Evolutionary conservation across 2,329 filamentous ascomycete genomes (phyloP).

Genomic region (Didymella keratinophila): DNA sequence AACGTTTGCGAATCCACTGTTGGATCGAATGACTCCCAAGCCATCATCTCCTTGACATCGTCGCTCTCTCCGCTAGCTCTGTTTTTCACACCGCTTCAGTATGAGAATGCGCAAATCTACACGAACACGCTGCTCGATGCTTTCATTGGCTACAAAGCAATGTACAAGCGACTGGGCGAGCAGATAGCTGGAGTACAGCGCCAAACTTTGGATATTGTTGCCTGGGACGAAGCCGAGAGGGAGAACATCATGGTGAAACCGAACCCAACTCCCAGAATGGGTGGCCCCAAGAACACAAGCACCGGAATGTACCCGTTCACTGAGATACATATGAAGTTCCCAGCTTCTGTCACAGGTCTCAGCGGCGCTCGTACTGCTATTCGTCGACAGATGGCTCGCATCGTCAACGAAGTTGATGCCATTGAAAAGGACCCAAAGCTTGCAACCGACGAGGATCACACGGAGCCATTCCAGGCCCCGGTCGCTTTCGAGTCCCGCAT

Average conservation of each 20-base stretch:
- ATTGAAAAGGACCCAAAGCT: constrained; percentile 6
- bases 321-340: constrained; percentile 2
- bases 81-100: constrained; percentile 10
- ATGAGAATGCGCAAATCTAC: constrained; percentile 19
- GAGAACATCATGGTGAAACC: too few relatives aligned
- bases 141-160: constrained; percentile 24
- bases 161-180: not conserved
- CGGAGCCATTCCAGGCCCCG: constrained; percentile 1
- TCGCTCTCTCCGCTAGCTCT: too few relatives aligned
- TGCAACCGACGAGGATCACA: constrained; percentile 2
- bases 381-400: constrained; percentile 9
- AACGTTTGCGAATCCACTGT: too few relatives aligned
- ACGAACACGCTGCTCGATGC: constrained; percentile 20
- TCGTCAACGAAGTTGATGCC: constrained; percentile 9
- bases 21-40: too few relatives aligned
- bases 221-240: too few relatives aligned
- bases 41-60: too few relatives aligned
- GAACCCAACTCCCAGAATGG: too few relatives aligned
- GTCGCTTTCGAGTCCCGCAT: not conserved
- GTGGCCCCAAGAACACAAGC: too few relatives aligned
- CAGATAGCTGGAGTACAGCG: not conserved
- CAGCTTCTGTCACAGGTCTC: constrained; percentile 9
- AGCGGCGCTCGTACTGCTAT: constrained; percentile 2
- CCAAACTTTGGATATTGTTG: not conserved
- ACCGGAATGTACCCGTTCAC: not conserved